Evolutionary conservation across 2,329 filamentous ascomycete genomes (phyloP), one percentile per base, ranked within the genome.

Genomic region (Teratosphaeria gauchensis): DNA sequence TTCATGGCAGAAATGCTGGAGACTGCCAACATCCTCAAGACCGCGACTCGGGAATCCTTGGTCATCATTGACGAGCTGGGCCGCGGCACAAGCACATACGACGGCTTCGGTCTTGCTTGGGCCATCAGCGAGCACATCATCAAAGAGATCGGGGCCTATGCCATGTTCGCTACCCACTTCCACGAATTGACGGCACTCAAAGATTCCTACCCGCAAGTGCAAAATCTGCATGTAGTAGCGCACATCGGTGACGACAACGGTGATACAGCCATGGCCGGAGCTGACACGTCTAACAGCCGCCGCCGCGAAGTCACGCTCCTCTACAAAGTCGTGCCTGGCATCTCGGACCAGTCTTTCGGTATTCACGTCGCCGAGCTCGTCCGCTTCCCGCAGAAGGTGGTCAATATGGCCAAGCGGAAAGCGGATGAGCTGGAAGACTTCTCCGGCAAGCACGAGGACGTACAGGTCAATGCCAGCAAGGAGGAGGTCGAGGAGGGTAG

Each of bases 1-100:
- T 99, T 99, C 74, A 99, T 99, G 95, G 94, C 94, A 1, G 94
- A 99, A 77, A 99, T 99, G 94, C 83, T 99, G 24, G 94, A 99
- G 73, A 99, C 94, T 1, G 91, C 94, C 65, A 97, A 97, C 72
- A 99, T 99, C 64, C 85, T 99, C 70, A 97, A 97, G 76, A 95
- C 90, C 0, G 94, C 94, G 1, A 99, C 94, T 0, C 85, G 88
- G 33, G 94, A 99, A 72, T 96, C 90, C 4, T 82, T 99, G 56
- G 97, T 99, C 76, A 97, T 99, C 74, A 96, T 99, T 66, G 95
- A 99, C 73, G 94, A 99, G 73, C 84, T 99, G 1, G 94, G 94
- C 55, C 90, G 94, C 61, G 94, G 94, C 59, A 99, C 94, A 0
- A 96, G 91, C 62, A 99, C 95, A 0, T 99, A 99, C 72, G 95